Percentiles rank a stretch among this genome's conserved stretches.
These are phyloP conservation scores for Trypanosomatidae sp. DNA, from an alignment of 208 protist genomes.

Conservation along the genomic window DNA sequence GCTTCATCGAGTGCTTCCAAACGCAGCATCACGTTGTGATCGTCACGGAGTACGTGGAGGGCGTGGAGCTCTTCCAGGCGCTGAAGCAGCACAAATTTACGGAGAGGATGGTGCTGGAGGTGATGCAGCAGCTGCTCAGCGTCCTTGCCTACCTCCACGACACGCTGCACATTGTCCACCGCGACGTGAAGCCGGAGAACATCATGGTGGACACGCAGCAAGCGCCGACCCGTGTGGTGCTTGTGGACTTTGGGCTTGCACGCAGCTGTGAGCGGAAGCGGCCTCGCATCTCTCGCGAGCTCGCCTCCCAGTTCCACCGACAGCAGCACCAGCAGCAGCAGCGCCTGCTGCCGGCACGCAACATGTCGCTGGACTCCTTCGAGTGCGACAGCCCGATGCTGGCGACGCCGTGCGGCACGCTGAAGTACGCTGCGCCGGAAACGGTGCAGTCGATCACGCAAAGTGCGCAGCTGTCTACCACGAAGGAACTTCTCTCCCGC, in stretches of 20 bases:
- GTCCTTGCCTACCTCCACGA: conserved; percentile 84
- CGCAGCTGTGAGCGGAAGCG: conserved; percentile 29
- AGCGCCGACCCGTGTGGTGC: conserved; percentile 46
- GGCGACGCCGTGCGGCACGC: conserved; percentile 83
- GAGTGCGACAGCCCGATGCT: conserved; percentile 77
- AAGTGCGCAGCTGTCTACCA: conserved; percentile 60
- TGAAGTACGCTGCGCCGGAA: conserved; percentile 85
- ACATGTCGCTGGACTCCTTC: conserved; percentile 35
- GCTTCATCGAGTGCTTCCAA: conserved; percentile 77
- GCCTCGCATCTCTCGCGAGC: conserved; percentile 17
- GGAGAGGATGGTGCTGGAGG: conserved; percentile 51
- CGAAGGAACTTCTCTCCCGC: conserved; percentile 54
- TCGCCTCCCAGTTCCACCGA: conserved; percentile 12
- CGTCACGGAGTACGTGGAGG: conserved; percentile 84
- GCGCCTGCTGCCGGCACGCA: too few species aligned
- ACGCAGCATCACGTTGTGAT: conserved; percentile 77
- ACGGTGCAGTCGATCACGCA: conserved; percentile 72
- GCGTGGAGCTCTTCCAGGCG: conserved; percentile 75
- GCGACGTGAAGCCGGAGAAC: conserved; percentile 91
- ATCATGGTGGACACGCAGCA: conserved; percentile 56
- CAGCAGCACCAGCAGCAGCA: too few species aligned
- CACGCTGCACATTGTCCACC: conserved; percentile 72
- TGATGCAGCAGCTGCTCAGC: conserved; percentile 75
- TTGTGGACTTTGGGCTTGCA: conserved; percentile 88
- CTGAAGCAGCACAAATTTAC: conserved; percentile 57